Percentiles rank a stretch among this genome's conserved stretches.
phyloP scores from a whole-genome alignment of 257 asterid species.

The Asclepias syriaca region DNA sequence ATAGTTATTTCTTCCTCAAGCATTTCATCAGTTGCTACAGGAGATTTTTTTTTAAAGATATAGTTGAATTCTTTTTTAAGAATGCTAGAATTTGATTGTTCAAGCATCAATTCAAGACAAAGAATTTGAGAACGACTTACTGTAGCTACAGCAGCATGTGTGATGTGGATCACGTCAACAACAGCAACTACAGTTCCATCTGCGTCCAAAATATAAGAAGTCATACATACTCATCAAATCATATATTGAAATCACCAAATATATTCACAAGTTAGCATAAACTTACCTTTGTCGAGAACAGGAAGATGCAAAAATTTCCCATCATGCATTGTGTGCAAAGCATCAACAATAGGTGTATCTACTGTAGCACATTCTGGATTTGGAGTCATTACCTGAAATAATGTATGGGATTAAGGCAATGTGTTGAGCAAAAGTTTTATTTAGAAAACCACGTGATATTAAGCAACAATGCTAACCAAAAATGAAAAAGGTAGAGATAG shows the following conservation, averaged over 20 bases:
- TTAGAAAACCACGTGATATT: neutral
- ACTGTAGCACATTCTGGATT: conserved; percentile 89
- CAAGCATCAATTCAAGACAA: neutral
- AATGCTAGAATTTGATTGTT: neutral
- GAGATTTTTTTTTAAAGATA: neutral
- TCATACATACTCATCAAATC: neutral
- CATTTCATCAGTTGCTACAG: neutral
- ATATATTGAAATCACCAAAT: neutral
- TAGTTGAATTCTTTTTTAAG: neutral
- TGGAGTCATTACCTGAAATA: conserved; percentile 79
- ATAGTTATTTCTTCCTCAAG: neutral
- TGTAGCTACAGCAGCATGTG: conserved; percentile 88
- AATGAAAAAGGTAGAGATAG: neutral
- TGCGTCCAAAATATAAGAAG: conserved; percentile 22
- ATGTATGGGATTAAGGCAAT: neutral
- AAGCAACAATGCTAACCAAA: neutral
- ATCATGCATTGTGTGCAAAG: conserved; percentile 95
- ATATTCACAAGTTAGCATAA: neutral
- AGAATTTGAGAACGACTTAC: conserved; percentile 38
- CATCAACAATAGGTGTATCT: conserved; percentile 88
- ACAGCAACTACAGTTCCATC: conserved; percentile 81
- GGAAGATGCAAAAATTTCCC: conserved; percentile 91
- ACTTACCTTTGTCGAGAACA: conserved; percentile 25
- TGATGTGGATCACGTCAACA: conserved; percentile 85
- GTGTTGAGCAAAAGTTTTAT: neutral